phyloP scores from a whole-genome alignment of 495 filamentous ascomycete genomes.

The Xylaria curta region DNA sequence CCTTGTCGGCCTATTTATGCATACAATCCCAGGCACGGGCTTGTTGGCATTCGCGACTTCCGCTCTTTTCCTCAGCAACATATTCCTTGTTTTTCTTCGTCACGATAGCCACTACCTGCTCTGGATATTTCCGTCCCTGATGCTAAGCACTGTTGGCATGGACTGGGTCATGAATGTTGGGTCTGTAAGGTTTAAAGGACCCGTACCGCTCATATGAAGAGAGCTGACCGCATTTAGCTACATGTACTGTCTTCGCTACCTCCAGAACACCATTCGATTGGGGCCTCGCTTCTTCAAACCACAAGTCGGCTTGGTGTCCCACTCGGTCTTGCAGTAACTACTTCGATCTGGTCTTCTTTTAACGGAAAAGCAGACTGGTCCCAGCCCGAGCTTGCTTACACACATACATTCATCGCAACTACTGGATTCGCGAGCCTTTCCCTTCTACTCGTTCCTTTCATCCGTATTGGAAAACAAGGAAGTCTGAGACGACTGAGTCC shows the following conservation, averaged over 20 bases:
- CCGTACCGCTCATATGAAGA: background rate
- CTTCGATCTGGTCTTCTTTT: slow-evolving; percentile 43
- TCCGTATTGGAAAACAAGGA: slow-evolving; percentile 43
- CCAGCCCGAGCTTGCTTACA: slow-evolving; percentile 39
- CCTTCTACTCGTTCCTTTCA: slow-evolving; percentile 43
- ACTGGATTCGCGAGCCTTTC: slow-evolving; percentile 39
- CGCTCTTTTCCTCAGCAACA: slow-evolving; percentile 40
- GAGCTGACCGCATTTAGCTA: slow-evolving; percentile 31
- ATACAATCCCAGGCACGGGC: slow-evolving; percentile 39
- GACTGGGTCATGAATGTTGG: slow-evolving; percentile 50
- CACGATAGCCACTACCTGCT: slow-evolving; percentile 43
- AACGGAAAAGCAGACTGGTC: slow-evolving; percentile 28
- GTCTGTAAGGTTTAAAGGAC: slow-evolving; percentile 35
- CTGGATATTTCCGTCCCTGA: slow-evolving; percentile 44
- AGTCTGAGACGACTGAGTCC: background rate
- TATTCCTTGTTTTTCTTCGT: slow-evolving; percentile 43
- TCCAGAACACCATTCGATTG: slow-evolving; percentile 44
- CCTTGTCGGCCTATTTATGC: slow-evolving; percentile 43
- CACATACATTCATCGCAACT: slow-evolving; percentile 44
- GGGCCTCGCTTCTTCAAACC: slow-evolving; percentile 47
- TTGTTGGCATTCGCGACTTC: slow-evolving; percentile 38
- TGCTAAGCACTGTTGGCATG: slow-evolving; percentile 46
- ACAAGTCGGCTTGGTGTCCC: slow-evolving; percentile 43
- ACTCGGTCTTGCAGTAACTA: slow-evolving; percentile 45
- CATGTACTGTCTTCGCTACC: slow-evolving; percentile 39